phyloP scores from a whole-genome alignment of 140 eudicot species.

The Eryngium alpinum region DNA sequence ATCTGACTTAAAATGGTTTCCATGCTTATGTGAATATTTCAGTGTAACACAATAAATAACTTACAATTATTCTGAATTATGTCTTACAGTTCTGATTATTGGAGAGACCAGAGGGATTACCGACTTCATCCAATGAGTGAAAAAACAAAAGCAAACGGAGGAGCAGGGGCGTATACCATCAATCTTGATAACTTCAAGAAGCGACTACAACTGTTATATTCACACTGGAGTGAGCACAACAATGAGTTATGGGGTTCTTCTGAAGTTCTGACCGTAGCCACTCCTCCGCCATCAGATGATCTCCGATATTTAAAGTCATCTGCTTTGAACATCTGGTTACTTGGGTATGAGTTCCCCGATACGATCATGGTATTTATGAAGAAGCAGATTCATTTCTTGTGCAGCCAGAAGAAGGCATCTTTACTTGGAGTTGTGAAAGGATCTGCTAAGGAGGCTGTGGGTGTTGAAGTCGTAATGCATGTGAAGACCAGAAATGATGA shows the following conservation, averaged over 20 bases:
- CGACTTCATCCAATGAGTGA: background rate
- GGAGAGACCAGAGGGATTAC: too few species aligned
- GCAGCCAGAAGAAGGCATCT: constrained; percentile 20
- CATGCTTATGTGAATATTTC: background rate
- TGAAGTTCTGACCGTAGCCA: constrained; percentile 14
- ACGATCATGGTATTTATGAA: constrained; percentile 21
- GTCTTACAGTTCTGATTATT: background rate
- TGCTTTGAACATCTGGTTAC: constrained; percentile 14
- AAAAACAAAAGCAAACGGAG: constrained; percentile 4
- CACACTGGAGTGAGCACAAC: constrained; percentile 12
- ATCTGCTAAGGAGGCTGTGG: constrained; percentile 17
- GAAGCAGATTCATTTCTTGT: constrained; percentile 20
- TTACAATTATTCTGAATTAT: background rate
- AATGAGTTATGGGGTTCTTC: constrained; percentile 16
- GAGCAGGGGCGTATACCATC: constrained; percentile 10
- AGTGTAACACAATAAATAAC: background rate
- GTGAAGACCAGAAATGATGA: constrained; percentile 18
- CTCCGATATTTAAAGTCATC: constrained; percentile 18
- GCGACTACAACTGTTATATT: constrained; percentile 11
- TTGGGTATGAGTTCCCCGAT: constrained; percentile 20
- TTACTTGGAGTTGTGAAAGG: constrained; percentile 15
- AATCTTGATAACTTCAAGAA: constrained; percentile 9
- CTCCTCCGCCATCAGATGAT: constrained; percentile 19
- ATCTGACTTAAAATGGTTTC: too few species aligned
- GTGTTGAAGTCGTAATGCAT: constrained; percentile 12